phyloP scores from a whole-genome alignment of 2,329 filamentous ascomycete genomes.

The Alternaria conjuncta region DNA sequence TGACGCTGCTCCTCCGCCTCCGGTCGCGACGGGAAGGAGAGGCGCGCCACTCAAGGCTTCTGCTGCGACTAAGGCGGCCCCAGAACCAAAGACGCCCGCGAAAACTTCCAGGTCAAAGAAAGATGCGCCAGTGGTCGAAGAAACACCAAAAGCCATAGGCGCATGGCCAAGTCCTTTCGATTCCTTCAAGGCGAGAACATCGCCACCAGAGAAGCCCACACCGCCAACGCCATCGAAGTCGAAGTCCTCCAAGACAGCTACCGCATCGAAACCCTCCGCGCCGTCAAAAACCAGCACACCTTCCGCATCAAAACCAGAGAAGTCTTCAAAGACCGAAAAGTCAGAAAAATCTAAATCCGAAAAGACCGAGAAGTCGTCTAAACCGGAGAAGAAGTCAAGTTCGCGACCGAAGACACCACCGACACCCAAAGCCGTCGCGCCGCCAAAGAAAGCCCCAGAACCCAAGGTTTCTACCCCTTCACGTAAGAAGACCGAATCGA shows the following conservation, averaged over 20 bases:
- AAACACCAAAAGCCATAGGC: constrained; percentile 12
- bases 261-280: constrained; percentile 7
- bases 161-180: constrained; percentile 14
- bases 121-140: constrained; percentile 4
- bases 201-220: constrained; percentile 1
- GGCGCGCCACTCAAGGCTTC: constrained; percentile 14
- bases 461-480: neutral
- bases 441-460: constrained; percentile 11
- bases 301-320: constrained; percentile 4
- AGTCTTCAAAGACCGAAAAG: constrained; percentile 1
- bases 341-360: neutral
- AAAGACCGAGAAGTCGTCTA: constrained; percentile 9
- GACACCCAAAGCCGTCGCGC: constrained; percentile 5
- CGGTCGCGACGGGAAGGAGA: constrained; percentile 14
- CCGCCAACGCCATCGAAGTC: constrained; percentile 12
- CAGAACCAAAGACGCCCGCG: constrained; percentile 11
- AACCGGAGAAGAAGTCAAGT: constrained; percentile 2
- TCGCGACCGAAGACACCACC: constrained; percentile 16
- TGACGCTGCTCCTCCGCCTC: constrained; percentile 7
- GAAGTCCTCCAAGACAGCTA: neutral
- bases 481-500: constrained; percentile 7
- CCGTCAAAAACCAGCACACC: constrained; percentile 5
- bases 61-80: constrained; percentile 8
- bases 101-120: constrained; percentile 4
- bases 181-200: constrained; percentile 5